Evolutionary conservation across 768 basidiomycete species (phyloP).

Genomic region (Psilocybe cyanescens): DNA sequence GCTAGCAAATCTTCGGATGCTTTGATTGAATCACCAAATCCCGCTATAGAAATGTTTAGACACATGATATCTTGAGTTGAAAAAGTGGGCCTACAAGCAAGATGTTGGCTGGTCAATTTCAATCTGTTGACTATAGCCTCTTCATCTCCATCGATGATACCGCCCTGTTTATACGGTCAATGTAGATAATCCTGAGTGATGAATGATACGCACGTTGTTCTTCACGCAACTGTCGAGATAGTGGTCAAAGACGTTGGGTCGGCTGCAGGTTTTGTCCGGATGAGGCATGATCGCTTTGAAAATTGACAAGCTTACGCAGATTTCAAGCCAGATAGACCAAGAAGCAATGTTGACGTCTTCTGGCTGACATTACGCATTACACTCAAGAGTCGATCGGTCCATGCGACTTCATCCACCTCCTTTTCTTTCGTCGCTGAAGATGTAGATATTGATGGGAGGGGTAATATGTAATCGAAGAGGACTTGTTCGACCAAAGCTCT

Average conservation of each 20-base stretch:
- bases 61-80: not conserved
- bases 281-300: conserved; percentile 4
- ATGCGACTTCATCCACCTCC: conserved; percentile 77
- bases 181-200: not conserved
- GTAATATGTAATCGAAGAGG: conserved; percentile 78
- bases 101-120: conserved; percentile 52
- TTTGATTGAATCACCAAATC: conserved; percentile 72
- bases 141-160: conserved; percentile 86
- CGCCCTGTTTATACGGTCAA: conserved; percentile 58
- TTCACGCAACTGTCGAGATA: conserved; percentile 76
- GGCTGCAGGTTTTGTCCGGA: conserved; percentile 37
- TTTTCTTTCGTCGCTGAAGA: conserved; percentile 47
- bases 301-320: conserved; percentile 48
- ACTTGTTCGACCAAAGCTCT: conserved; percentile 70
- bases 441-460: conserved; percentile 60
- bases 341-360: conserved; percentile 55
- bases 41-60: conserved; percentile 34
- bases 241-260: conserved; percentile 70
- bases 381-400: conserved; percentile 83
- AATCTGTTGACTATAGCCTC: conserved; percentile 61
- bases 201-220: conserved; percentile 72
- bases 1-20: conserved; percentile 75
- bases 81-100: conserved; percentile 56
- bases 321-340: conserved; percentile 67
- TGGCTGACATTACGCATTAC: conserved; percentile 74